Base-by-base conservation (phyloP, 2,329 filamentous ascomycete genomes). In the Fusarium sambucinum region DNA sequence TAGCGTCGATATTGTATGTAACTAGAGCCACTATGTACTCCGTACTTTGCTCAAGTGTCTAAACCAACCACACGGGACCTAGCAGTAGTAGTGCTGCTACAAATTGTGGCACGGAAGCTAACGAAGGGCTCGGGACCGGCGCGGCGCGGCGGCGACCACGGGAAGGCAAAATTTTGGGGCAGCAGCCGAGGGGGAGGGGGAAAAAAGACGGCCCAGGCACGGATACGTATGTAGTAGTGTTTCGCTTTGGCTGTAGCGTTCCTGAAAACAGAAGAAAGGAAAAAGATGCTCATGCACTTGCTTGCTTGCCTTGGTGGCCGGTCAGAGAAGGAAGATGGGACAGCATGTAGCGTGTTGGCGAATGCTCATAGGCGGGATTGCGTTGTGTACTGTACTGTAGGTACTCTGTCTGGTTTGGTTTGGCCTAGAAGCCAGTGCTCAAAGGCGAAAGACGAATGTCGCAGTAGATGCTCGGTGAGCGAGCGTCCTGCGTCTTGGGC, bases 31-130 rank as follows among this genome's bases (percentile, higher is more conserved):
- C 69, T 57, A 62, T 61, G 60, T 61, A 69, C 66, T 62, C 44
- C 29, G 60, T 53, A 55, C 52, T 65, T 60, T 60, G 59, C 35
- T 60, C 55, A 50, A 50, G 41, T 45, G 57, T 59, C 54, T 71
- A 61, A 59, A 55, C 71, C 71, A 69, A 72, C 71, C 71, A 72
- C 64, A 56, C 71, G 69, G 71, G 68, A 68, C 56, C 72, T 74
- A 73, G 68, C 50, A 62, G 59, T 68, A 63, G 63, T 63, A 62
- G 59, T 68, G 62, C 63, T 63, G 69, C 51, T 51, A 59, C 48
- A 64, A 63, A 42, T 61, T 69, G 60, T 73, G 68, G 63, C 65
- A 69, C 71, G 63, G 65, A 70, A 70, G 65, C 70, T 72, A 73
- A 71, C 53, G 54, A 64, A 65, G 66, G 60, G 50, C 55, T 65